A percentile compares a stretch with the other conserved stretches of the same genome.
phyloP scores from a whole-genome alignment of 169 alveolate species.

The Perkinsus chesapeaki region DNA sequence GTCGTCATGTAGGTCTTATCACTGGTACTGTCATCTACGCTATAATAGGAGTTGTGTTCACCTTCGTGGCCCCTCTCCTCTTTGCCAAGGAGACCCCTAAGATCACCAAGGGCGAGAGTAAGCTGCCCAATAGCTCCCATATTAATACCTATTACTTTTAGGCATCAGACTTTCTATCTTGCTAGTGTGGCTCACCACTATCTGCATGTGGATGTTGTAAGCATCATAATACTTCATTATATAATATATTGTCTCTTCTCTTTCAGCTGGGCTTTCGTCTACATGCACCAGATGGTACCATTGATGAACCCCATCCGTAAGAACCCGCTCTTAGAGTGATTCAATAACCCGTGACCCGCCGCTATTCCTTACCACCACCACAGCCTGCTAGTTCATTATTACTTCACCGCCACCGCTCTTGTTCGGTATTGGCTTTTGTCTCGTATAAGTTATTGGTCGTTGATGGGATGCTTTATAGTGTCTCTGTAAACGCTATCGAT shows the following conservation, averaged over 20 bases:
- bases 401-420: no score
- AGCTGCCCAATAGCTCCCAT: not conserved
- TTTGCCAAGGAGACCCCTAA: not conserved
- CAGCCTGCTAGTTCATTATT: no score
- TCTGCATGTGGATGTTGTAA: not conserved
- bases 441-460: no score
- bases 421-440: no score
- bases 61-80: not conserved
- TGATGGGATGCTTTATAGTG: no score
- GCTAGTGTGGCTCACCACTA: not conserved
- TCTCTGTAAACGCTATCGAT: no score
- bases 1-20: not conserved
- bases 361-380: no score
- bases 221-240: not conserved
- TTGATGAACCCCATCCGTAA: not conserved
- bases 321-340: not conserved
- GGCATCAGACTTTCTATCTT: not conserved
- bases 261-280: not conserved
- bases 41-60: not conserved
- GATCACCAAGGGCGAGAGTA: not conserved
- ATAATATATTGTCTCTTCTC: not conserved
- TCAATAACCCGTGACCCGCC: no score
- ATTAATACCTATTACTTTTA: not conserved
- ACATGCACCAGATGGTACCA: constrained; percentile 2
- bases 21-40: not conserved